Conservation (phyloP, 2,329 filamentous ascomycete species). For the Didymella sp. region DNA sequence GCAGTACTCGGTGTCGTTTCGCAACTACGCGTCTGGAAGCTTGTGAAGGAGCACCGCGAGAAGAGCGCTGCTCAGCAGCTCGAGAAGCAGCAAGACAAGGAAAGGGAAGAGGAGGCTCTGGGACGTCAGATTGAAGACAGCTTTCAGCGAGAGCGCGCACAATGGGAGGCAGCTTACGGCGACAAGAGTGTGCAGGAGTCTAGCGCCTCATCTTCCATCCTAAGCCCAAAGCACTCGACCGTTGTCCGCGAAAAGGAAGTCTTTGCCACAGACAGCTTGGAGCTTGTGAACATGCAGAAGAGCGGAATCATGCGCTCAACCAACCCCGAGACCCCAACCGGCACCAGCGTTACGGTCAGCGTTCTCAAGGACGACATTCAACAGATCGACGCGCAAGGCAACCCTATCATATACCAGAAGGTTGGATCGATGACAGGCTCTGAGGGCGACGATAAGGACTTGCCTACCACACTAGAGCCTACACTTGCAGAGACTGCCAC, state of each 20-base stretch:
- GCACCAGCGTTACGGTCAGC: constrained; percentile 60
- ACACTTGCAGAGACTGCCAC: constrained; percentile 2
- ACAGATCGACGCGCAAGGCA: constrained; percentile 42
- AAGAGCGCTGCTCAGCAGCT: constrained; percentile 55
- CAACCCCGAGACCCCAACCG: constrained; percentile 43
- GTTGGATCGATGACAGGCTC: background rate
- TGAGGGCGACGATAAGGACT: constrained; percentile 2
- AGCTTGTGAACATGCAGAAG: constrained; percentile 61
- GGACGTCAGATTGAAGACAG: constrained; percentile 70
- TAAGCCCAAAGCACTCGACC: constrained; percentile 42
- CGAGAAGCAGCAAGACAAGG: constrained; percentile 64
- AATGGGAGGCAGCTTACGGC: constrained; percentile 83
- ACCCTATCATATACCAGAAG: constrained; percentile 27
- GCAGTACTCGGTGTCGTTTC: constrained; percentile 79
- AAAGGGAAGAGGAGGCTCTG: constrained; percentile 72
- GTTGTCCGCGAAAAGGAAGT: constrained; percentile 48
- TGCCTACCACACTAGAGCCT: constrained; percentile 14
- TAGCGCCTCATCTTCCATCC: constrained; percentile 55
- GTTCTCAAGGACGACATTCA: constrained; percentile 60
- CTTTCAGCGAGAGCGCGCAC: constrained; percentile 66
- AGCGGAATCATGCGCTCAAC: constrained; percentile 52
- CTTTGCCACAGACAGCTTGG: constrained; percentile 58
- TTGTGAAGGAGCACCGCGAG: constrained; percentile 66
- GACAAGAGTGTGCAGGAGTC: constrained; percentile 62
- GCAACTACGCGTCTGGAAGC: constrained; percentile 84